Conservation (phyloP, 2,329 filamentous ascomycete genomes). For the Coccinonectria pachysandricola region DNA sequence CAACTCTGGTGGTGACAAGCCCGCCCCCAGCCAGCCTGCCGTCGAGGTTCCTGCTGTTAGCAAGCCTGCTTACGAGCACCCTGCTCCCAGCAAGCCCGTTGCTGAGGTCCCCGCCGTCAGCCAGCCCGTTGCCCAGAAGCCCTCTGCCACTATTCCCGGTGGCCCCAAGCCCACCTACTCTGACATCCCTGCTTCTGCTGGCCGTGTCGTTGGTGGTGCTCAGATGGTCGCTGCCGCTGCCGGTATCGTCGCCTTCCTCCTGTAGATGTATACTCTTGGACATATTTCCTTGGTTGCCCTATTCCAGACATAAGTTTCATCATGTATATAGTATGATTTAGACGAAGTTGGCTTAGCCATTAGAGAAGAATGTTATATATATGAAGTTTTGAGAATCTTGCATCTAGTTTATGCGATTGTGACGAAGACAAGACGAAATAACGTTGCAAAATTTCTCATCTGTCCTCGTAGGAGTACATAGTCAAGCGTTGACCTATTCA, state of each 20-base stretch:
- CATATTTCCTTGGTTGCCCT: constrained; percentile 13
- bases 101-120: neutral
- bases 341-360: constrained; percentile 14
- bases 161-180: constrained; percentile 5
- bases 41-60: neutral
- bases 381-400: constrained; percentile 14
- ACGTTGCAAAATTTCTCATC: too few species aligned
- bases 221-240: constrained; percentile 21
- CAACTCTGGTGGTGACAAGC: neutral
- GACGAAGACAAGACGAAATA: too few species aligned
- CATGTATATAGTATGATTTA: constrained; percentile 21
- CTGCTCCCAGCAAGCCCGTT: neutral
- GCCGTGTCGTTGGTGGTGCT: constrained; percentile 20
- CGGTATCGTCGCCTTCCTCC: constrained; percentile 23
- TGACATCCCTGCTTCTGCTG: constrained; percentile 21
- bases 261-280: constrained; percentile 21
- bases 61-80: constrained; percentile 1
- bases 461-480: too few species aligned
- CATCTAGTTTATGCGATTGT: constrained; percentile 3
- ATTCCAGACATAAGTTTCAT: constrained; percentile 18
- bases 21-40: neutral
- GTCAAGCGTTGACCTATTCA: too few species aligned
- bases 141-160: constrained; percentile 5
- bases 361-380: constrained; percentile 13
- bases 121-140: constrained; percentile 2